Percentiles rank a stretch among this genome's conserved stretches.
Evolutionary conservation across 805 yeast species (phyloP).

Genomic region (Lachancea nothofagi): DNA sequence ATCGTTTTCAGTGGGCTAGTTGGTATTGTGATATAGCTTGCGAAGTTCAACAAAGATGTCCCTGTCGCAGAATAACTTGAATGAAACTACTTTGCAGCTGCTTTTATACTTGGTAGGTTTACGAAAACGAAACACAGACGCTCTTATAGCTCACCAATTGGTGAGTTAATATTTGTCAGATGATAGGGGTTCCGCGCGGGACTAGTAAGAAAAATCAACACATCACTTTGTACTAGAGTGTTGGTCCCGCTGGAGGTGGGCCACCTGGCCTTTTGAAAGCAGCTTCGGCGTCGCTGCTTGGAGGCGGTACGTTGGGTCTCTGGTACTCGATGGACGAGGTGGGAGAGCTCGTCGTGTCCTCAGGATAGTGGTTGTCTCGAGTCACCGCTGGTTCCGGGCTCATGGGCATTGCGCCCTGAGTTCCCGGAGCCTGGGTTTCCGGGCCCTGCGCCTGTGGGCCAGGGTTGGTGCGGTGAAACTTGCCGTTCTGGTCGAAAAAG

Average conservation of each 20-base stretch:
- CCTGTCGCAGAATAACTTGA: too few species aligned
- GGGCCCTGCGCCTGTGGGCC: neutral
- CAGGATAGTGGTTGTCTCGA: slow-evolving; percentile 3
- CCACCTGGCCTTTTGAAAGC: slow-evolving; percentile 3
- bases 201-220: neutral
- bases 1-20: neutral
- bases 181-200: slow-evolving; percentile 8
- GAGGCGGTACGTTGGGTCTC: slow-evolving; percentile 10
- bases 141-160: too few species aligned
- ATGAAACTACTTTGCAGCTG: too few species aligned
- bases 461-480: slow-evolving; percentile 26
- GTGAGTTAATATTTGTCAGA: too few species aligned
- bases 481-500: slow-evolving; percentile 56
- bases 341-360: slow-evolving; percentile 2
- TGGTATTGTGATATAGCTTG: neutral
- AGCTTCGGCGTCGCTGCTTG: neutral
- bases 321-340: slow-evolving; percentile 4
- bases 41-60: neutral
- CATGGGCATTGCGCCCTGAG: neutral
- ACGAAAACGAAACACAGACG: too few species aligned
- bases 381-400: slow-evolving; percentile 8
- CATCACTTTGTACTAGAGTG: neutral
- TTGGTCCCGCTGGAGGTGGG: slow-evolving; percentile 7
- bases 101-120: too few species aligned
- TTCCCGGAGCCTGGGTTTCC: neutral